Evolutionary conservation across 1,284 basidiomycete genomes (phyloP), one percentile per base, ranked within the genome.

Genomic region (Cystobasidium pallidum): DNA sequence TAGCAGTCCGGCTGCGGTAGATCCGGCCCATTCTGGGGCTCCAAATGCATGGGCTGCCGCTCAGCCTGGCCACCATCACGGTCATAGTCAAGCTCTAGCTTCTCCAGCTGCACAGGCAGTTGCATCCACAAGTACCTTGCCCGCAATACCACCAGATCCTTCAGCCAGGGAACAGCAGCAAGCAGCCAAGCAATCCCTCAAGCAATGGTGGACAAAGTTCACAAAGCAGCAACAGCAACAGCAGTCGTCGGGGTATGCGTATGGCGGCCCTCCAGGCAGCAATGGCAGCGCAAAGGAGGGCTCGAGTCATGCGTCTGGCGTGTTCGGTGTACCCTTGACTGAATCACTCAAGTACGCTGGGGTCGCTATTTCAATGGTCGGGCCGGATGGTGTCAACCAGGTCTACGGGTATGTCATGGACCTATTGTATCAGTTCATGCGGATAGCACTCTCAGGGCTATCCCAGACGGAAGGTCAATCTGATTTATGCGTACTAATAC

Each of bases 311-410:
- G 4, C 54, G 24, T 11, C 30, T 36, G 64, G 73, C 8, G 91
- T 98, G 45, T 98, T 99, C 80, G 91, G 91, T 15, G 89, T 88
- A 71, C 88, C 91, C 4, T 86, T 98, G 75, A 86, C 86, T 74
- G 89, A 93, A 78, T 91, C 90, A 70, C 84, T 98, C 77, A 86
- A 87, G 78, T 90, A 90, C 80, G 94, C 95, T 24, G 90, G 88
- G 77, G 94, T 96, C 0, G 92, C 95, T 79, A 97, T 99, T 80
- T 92, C 91, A 21, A 94, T 94, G n/a, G 89, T 91, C 15, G 90
- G 90, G 72, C 84, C 88, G 17, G 88, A 89, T 75, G 92, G 91
- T 10, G 87, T 89, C 75, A 84, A 92, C 26, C 92, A 91, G 57
- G 67, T 70, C 34, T 70, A 70, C 26, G 67, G 67, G 67, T 70